Evolutionary conservation across 805 yeast species (phyloP).

Genomic region (Kuraishia molischiana): DNA sequence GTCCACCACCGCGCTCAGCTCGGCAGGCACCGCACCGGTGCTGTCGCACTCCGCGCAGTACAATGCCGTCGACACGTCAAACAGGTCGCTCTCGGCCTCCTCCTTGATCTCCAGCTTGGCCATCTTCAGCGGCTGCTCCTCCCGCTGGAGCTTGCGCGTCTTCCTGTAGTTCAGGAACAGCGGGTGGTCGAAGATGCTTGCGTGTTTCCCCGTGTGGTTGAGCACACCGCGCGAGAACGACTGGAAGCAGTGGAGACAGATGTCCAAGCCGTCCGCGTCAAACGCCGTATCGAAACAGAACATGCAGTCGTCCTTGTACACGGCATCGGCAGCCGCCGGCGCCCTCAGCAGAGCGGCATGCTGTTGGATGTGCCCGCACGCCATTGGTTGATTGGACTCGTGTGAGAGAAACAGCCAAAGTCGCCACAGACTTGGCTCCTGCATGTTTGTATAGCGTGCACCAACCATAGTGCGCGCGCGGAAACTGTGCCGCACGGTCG

Average conservation of each 20-base stretch:
- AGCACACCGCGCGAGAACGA: conserved; percentile 43
- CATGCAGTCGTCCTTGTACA: conserved; percentile 86
- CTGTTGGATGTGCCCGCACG: too few species aligned
- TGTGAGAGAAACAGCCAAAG: too few species aligned
- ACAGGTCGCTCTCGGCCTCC: conserved; percentile 52
- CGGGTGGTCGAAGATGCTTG: conserved; percentile 38
- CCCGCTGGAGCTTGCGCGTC: conserved; percentile 18
- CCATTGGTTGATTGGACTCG: too few species aligned
- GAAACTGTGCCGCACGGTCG: too few species aligned
- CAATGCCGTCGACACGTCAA: conserved; percentile 31
- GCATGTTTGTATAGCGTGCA: too few species aligned
- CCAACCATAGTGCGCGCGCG: too few species aligned
- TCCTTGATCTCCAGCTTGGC: conserved; percentile 62
- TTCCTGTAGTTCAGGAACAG: conserved; percentile 52
- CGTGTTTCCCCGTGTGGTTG: conserved; percentile 52
- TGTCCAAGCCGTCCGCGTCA: conserved; percentile 50
- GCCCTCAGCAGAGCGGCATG: too few species aligned
- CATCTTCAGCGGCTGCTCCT: conserved; percentile 32
- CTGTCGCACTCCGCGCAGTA: conserved; percentile 26
- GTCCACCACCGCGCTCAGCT: conserved; percentile 23
- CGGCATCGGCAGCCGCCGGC: conserved; percentile 25
- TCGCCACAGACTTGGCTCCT: too few species aligned
- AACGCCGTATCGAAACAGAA: conserved; percentile 69
- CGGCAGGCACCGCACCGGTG: conserved; percentile 18
- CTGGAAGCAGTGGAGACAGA: conserved; percentile 67